Base-by-base conservation (phyloP, 2,329 filamentous ascomycete genomes). In the Paraconiothyrium sp. region DNA sequence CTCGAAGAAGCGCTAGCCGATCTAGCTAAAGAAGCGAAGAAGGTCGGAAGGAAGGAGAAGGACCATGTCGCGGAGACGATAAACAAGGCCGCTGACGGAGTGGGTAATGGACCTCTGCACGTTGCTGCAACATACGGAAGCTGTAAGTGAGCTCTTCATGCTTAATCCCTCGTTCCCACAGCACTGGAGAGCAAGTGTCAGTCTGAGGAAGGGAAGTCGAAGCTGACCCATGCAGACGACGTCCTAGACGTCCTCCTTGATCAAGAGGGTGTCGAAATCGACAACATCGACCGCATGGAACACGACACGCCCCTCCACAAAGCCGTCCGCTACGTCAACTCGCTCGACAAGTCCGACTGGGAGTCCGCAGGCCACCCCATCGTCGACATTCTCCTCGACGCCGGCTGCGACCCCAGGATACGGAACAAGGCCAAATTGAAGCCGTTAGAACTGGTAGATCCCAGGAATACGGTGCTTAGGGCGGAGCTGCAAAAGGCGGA, bases 21-120 rank as follows among this genome's bases (percentile, higher is more conserved):
- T 46, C 81, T 82, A 67, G 82, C 87, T 74, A 63, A 71, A 4
- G 67, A 70, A 1, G 72, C 77, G 35, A 63, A 68, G 14, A 86
- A 86, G 67, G 80, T 82, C 61, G 88, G 90, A 16, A 77, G 78
- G 66, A 78, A 81, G 57, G 76, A 82, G 8, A 80, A 84, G 58
- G 85, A 88, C 61, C 85, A 91, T 72, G 88, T 92, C 63, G 89
- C 93, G 37, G 79, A 86, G 54, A 89, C 97, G 68, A 88, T 99
- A 77, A 99, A 99, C 84, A 86, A 88, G 51, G 92, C 94, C 54
- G 91, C 88, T 49, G 93, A 95, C 72, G 89, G 93, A 11, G 85
- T 97, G 81, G 95, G 95, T 55, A 94, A 94, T 80, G 88, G 94
- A 76, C 88, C 94, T 35, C 89, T 97, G 77, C 95, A 98, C 80